phyloP scores from a whole-genome alignment of 148 eudicot species.

The Talinum fruticosum region DNA sequence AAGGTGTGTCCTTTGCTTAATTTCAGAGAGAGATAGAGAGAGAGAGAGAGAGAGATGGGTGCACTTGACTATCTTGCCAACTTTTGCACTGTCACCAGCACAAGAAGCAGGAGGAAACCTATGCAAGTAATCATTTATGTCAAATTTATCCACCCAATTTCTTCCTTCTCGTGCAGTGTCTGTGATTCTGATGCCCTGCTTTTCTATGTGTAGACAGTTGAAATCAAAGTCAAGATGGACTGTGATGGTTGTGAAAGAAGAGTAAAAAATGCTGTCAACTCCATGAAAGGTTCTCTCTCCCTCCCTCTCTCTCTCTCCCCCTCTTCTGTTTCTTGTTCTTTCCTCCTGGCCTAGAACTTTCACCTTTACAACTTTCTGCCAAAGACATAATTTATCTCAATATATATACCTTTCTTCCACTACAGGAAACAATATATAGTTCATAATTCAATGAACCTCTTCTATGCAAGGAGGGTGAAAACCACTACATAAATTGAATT shows the following conservation, averaged over 20 bases:
- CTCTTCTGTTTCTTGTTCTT: neutral
- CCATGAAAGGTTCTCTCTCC: slow-evolving; percentile 63
- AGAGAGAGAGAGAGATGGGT: slow-evolving; percentile 49
- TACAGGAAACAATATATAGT: no score
- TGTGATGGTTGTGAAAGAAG: slow-evolving; percentile 91
- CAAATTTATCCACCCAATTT: neutral
- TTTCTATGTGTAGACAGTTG: slow-evolving; percentile 54
- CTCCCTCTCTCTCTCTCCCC: neutral
- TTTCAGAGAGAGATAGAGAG: slow-evolving; percentile 6
- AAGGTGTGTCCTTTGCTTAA: slow-evolving; percentile 9
- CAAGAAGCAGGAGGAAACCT: slow-evolving; percentile 59
- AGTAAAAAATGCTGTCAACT: slow-evolving; percentile 57
- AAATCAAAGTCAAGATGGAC: slow-evolving; percentile 85
- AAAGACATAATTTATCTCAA: no score
- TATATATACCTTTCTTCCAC: neutral
- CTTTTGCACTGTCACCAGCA: slow-evolving; percentile 65
- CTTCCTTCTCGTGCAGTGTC: neutral
- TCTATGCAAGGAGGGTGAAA: no score
- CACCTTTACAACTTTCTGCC: neutral
- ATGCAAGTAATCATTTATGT: slow-evolving; percentile 53
- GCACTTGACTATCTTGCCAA: slow-evolving; percentile 73
- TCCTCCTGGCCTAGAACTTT: neutral
- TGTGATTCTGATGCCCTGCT: slow-evolving; percentile 4
- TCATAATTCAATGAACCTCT: no score
- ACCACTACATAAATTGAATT: no score